These are phyloP conservation scores for Chrysosporium queenslandicum DNA, from an alignment of 2,329 filamentous ascomycete genomes.

Conservation along the genomic window DNA sequence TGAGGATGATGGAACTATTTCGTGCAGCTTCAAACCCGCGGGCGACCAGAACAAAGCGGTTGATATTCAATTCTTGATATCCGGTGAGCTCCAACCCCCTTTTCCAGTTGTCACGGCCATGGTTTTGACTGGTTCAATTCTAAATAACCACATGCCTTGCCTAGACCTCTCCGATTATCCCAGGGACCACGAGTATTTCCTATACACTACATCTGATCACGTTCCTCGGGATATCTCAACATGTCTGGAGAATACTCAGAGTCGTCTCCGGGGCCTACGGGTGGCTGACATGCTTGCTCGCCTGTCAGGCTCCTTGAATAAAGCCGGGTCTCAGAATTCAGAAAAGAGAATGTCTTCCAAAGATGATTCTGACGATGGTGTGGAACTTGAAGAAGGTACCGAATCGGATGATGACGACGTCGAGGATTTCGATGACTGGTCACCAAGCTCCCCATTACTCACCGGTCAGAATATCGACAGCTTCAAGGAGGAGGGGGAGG, in stretches of 20 bases:
- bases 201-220: constrained; percentile 43
- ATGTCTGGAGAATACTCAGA: constrained; percentile 39
- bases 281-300: constrained; percentile 43
- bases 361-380: constrained; percentile 30
- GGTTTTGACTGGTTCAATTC: background rate
- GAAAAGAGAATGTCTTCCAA: constrained; percentile 19
- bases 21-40: constrained; percentile 46
- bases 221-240: constrained; percentile 22
- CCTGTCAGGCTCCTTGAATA: constrained; percentile 34
- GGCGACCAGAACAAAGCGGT: constrained; percentile 23
- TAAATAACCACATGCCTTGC: background rate
- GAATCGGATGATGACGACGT: constrained; percentile 18
- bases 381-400: constrained; percentile 24
- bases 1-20: constrained; percentile 62
- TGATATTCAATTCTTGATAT: constrained; percentile 32
- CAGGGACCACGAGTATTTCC: constrained; percentile 45
- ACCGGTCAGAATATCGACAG: background rate
- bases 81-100: constrained; percentile 27
- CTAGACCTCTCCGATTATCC: constrained; percentile 54
- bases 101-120: background rate
- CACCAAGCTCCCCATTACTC: constrained; percentile 15
- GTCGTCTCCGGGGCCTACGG: constrained; percentile 35
- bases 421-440: constrained; percentile 28
- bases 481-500: background rate
- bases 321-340: constrained; percentile 19